Conservation (phyloP, 1,284 basidiomycete genomes). For the Neolentinus lepideus region DNA sequence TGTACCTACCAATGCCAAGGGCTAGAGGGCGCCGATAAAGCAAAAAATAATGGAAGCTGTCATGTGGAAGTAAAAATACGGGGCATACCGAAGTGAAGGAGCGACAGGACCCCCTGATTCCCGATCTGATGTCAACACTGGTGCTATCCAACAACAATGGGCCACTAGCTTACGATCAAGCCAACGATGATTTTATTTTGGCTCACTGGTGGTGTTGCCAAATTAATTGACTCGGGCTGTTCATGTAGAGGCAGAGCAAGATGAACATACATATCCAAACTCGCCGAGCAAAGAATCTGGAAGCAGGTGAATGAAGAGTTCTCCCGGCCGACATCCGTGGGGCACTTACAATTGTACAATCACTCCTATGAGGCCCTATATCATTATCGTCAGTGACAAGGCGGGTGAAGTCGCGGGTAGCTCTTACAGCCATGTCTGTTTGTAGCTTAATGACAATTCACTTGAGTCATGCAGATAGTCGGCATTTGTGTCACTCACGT, state of each 20-base stretch:
- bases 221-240: background rate
- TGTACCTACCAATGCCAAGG: background rate
- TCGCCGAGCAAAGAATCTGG: slow-evolving; percentile 23
- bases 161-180: slow-evolving; percentile 11
- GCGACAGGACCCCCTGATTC: slow-evolving; percentile 5
- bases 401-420: too few species aligned
- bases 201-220: slow-evolving; percentile 4
- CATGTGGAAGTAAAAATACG: slow-evolving; percentile 4
- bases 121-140: background rate
- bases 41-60: background rate
- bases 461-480: background rate
- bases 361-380: slow-evolving; percentile 51
- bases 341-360: slow-evolving; percentile 18
- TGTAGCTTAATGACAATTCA: slow-evolving; percentile 13
- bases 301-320: slow-evolving; percentile 4
- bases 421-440: slow-evolving; percentile 22
- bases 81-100: slow-evolving; percentile 7
- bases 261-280: slow-evolving; percentile 20
- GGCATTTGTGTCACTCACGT: slow-evolving; percentile 11
- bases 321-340: background rate
- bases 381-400: too few species aligned
- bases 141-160: background rate
- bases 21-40: background rate
- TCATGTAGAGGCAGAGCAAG: background rate
- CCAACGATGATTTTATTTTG: slow-evolving; percentile 6